A percentile compares a stretch with the other conserved stretches of the same genome.
These are phyloP conservation scores for Pestalotiopsis sp. DNA, from an alignment of 2,329 filamentous ascomycete genomes.

Conservation along the genomic window DNA sequence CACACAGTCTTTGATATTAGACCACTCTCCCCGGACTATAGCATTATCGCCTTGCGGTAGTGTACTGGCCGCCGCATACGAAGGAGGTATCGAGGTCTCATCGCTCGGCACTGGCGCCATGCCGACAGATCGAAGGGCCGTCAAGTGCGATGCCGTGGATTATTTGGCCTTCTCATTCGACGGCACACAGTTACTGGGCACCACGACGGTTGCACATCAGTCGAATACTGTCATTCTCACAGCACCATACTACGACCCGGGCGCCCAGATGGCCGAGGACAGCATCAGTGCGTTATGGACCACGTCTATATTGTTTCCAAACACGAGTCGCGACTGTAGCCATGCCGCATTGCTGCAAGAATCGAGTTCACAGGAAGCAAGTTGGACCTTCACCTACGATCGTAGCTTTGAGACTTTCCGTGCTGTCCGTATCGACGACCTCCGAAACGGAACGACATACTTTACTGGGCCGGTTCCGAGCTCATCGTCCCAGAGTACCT, in stretches of 20 bases:
- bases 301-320: constrained; percentile 82
- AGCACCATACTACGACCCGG: constrained; percentile 78
- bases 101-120: constrained; percentile 68
- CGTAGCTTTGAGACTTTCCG: constrained; percentile 77
- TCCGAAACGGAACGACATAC: constrained; percentile 76
- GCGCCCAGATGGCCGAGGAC: constrained; percentile 66
- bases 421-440: constrained; percentile 74
- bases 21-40: constrained; percentile 77
- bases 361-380: constrained; percentile 64
- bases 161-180: constrained; percentile 75
- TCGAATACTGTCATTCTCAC: constrained; percentile 77
- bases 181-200: constrained; percentile 77
- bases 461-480: constrained; percentile 71
- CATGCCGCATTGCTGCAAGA: constrained; percentile 73
- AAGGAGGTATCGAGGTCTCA: constrained; percentile 86
- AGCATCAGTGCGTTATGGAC: constrained; percentile 80
- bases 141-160: constrained; percentile 79
- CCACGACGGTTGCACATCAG: constrained; percentile 65
- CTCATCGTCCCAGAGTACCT: constrained; percentile 53
- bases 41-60: constrained; percentile 80
- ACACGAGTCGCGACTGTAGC: constrained; percentile 77
- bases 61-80: constrained; percentile 82
- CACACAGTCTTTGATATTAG: constrained; percentile 74
- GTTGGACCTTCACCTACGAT: constrained; percentile 80
- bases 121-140: constrained; percentile 70